phyloP scores from a whole-genome alignment of 768 basidiomycete genomes.

The Floccularia luteovirens region DNA sequence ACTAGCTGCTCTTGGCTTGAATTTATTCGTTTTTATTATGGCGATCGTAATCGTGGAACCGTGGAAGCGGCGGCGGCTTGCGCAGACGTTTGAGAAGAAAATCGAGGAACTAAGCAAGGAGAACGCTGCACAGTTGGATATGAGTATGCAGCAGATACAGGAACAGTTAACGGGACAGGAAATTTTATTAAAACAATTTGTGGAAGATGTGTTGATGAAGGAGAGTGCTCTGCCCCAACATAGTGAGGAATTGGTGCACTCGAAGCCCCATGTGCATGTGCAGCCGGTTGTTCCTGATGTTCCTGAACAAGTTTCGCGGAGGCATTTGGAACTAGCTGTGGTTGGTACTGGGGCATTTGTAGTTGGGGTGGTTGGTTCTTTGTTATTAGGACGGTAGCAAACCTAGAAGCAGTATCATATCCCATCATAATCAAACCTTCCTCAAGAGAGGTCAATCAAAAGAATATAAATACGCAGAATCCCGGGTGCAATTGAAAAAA shows the following conservation, averaged over 20 bases:
- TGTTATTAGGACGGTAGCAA: slow-evolving; percentile 20
- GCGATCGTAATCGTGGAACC: slow-evolving; percentile 93
- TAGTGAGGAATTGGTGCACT: too few relatives aligned
- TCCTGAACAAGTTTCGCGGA: too few relatives aligned
- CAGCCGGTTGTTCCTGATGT: too few relatives aligned
- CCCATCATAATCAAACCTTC: too few relatives aligned
- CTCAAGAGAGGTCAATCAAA: too few relatives aligned
- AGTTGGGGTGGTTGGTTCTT: slow-evolving; percentile 22
- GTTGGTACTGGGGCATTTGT: slow-evolving; percentile 28
- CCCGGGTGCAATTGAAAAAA: too few relatives aligned
- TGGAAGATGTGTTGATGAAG: slow-evolving; percentile 14
- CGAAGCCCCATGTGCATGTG: too few relatives aligned
- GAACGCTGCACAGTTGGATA: slow-evolving; percentile 40
- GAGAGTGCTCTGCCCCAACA: slow-evolving; percentile 6
- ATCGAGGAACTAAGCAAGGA: slow-evolving; percentile 58
- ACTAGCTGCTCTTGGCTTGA: slow-evolving; percentile 77
- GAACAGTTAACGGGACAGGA: slow-evolving; percentile 42
- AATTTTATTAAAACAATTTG: slow-evolving; percentile 15
- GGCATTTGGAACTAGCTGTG: slow-evolving; percentile 21
- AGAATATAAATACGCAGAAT: too few relatives aligned
- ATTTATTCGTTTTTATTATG: slow-evolving; percentile 83
- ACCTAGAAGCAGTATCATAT: slow-evolving; percentile 2
- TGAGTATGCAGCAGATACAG: slow-evolving; percentile 39
- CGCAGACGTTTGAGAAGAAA: slow-evolving; percentile 85
- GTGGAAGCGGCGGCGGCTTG: slow-evolving; percentile 85